These are phyloP conservation scores for Elasticomyces elasticus DNA, from an alignment of 495 filamentous ascomycete genomes.

Conservation along the genomic window DNA sequence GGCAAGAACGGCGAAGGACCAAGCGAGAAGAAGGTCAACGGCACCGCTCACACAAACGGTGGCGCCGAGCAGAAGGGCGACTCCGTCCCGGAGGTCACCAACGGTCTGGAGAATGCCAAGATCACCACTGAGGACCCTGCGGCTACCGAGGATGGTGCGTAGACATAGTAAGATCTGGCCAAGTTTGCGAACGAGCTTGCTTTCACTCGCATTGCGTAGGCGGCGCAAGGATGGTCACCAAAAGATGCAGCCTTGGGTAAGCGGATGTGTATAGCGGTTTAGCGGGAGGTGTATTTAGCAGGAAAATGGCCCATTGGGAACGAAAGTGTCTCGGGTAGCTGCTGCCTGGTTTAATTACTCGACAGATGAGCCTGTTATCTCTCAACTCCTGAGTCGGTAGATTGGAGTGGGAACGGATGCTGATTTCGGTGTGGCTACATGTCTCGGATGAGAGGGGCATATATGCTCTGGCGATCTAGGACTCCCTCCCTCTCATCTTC, in stretches of 20 bases:
- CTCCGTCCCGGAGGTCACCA: constrained; percentile 45
- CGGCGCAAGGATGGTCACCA: not conserved
- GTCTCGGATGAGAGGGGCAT: too few species aligned
- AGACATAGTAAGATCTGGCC: not conserved
- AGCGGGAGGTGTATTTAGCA: not conserved
- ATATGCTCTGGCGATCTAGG: too few species aligned
- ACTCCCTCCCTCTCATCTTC: too few species aligned
- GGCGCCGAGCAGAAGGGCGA: constrained; percentile 50
- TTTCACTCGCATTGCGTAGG: not conserved
- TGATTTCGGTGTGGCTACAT: too few species aligned
- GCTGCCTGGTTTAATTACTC: too few species aligned
- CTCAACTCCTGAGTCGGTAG: too few species aligned
- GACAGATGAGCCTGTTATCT: too few species aligned
- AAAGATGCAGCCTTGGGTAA: not conserved
- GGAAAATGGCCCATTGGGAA: too few species aligned
- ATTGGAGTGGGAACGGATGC: too few species aligned
- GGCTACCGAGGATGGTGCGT: not conserved
- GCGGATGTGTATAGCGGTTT: not conserved
- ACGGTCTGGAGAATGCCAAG: constrained; percentile 49
- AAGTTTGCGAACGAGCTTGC: not conserved
- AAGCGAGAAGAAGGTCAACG: constrained; percentile 44
- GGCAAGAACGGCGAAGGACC: constrained; percentile 37
- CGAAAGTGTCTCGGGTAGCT: too few species aligned
- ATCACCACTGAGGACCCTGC: constrained; percentile 41
- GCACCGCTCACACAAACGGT: constrained; percentile 42